These are phyloP conservation scores for Cladobotryum mycophilum DNA, from an alignment of 2,329 filamentous ascomycete genomes.

Conservation along the genomic window DNA sequence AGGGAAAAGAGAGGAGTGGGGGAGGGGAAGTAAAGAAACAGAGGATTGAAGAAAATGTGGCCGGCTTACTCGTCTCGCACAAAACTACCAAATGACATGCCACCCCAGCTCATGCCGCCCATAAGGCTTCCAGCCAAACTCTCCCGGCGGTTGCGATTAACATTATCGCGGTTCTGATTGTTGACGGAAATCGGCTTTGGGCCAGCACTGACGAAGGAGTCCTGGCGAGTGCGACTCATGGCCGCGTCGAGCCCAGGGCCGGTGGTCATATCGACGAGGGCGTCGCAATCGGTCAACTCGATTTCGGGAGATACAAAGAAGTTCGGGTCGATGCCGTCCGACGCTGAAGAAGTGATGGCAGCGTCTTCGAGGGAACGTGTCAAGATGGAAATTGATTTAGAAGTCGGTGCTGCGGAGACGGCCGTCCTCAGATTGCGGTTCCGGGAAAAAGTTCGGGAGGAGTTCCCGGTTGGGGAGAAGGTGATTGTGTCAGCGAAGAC, in stretches of 20 bases:
- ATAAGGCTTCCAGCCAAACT: slow-evolving; percentile 59
- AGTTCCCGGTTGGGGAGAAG: slow-evolving; percentile 31
- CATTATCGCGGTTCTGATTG: slow-evolving; percentile 55
- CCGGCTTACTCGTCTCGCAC: slow-evolving; percentile 89
- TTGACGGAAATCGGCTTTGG: slow-evolving; percentile 62
- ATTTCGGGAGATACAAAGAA: slow-evolving; percentile 20
- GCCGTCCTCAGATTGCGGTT: slow-evolving; percentile 17
- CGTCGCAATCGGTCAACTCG: slow-evolving; percentile 23
- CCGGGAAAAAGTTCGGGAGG: slow-evolving; percentile 19
- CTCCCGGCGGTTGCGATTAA: slow-evolving; percentile 53
- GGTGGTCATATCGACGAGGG: slow-evolving; percentile 49
- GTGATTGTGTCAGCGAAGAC: slow-evolving; percentile 30
- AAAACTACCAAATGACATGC: slow-evolving; percentile 92
- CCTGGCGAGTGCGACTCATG: slow-evolving; percentile 53
- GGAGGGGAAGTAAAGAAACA: background rate
- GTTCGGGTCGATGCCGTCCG: slow-evolving; percentile 18
- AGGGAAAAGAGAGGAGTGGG: background rate
- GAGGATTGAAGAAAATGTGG: slow-evolving; percentile 8
- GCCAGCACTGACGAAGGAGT: slow-evolving; percentile 60
- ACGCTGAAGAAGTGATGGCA: slow-evolving; percentile 19
- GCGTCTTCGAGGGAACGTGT: slow-evolving; percentile 16
- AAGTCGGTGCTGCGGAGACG: slow-evolving; percentile 16
- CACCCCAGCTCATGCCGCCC: slow-evolving; percentile 94
- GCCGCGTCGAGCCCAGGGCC: slow-evolving; percentile 50
- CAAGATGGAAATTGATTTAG: slow-evolving; percentile 32